Conservation (phyloP, 495 filamentous ascomycete genomes). For the Neurospora tetrasperma region DNA sequence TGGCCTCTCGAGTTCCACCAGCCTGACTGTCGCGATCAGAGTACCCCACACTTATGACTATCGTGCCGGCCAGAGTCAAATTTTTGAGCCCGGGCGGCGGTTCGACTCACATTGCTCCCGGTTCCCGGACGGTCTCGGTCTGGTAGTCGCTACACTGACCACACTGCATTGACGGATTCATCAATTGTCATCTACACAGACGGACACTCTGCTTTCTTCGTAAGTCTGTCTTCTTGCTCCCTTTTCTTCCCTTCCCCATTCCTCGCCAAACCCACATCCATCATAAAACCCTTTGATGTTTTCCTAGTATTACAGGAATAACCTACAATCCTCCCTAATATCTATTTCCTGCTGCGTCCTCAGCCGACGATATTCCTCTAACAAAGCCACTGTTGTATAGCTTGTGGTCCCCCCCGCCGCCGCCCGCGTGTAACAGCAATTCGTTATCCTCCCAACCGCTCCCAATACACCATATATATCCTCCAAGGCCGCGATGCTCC, state of each 20-base stretch:
- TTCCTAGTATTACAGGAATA: not conserved
- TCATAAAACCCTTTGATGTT: not conserved
- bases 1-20: not conserved
- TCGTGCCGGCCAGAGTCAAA: not conserved
- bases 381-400: not conserved
- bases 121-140: not conserved
- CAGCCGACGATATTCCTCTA: not conserved
- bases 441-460: not conserved
- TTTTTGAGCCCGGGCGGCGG: not conserved
- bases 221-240: not conserved
- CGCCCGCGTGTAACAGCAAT: not conserved
- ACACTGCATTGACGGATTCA: not conserved
- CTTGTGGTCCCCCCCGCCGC: not conserved
- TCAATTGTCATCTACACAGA: not conserved
- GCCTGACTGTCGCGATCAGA: not conserved
- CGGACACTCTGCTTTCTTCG: not conserved
- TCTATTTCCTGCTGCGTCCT: not conserved
- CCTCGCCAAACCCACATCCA: too few species aligned
- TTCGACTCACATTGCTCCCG: not conserved
- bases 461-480: constrained; percentile 1
- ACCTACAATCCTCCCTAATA: not conserved
- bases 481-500: constrained; percentile 28
- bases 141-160: not conserved
- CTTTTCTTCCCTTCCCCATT: not conserved
- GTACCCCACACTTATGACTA: not conserved